Evolutionary conservation across 257 asterid species (phyloP), one percentile per base, ranked within the genome.

Genomic region (Solanum ossicruentum): DNA sequence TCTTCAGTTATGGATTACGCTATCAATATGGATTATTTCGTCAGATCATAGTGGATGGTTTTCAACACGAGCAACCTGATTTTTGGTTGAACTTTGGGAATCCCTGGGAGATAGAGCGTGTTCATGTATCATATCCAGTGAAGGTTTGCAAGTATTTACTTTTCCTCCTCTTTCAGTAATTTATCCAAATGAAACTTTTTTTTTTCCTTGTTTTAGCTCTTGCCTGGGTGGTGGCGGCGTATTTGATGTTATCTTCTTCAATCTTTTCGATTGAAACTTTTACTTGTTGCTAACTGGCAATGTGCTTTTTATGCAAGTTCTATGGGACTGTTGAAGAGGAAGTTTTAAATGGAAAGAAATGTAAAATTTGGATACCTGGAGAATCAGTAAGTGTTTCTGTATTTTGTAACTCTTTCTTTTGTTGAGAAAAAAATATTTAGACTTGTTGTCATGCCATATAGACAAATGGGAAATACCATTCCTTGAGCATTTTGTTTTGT

Each of bases 31-130:
- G 91, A 83, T 77, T 90, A 78, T 90, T 90, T 89, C 91, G 93
- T 47, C 93, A 89, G 84, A 86, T 87, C 84, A 90, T 90, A 54
- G 87, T 89, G 80, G 93, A 90, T 78, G 93, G 93, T 8, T 90
- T 87, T 86, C 93, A 89, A 86, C 93, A 87, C 43, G 93, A 90
- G 85, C 89, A 90, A 69, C 93, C 93, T 17, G 93, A 90, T 85
- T 90, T 86, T 84, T 90, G 93, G 93, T 88, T 90, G 83, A 90
- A 89, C 84, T 90, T 90, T 51, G 93, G 93, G 75, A 90, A 90
- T 77, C 93, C 93, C 83, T 90, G 93, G 93, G 93, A 90, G 85
- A 90, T 89, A 80, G 93, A 90, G 84, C 89, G 93, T 80, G 91
- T 90, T 83, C 93, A 90, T 70, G 91, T 90, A 26, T 90, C 93